phyloP scores from a whole-genome alignment of 2,329 filamentous ascomycete species.

The Aspergillus arachidicola region DNA sequence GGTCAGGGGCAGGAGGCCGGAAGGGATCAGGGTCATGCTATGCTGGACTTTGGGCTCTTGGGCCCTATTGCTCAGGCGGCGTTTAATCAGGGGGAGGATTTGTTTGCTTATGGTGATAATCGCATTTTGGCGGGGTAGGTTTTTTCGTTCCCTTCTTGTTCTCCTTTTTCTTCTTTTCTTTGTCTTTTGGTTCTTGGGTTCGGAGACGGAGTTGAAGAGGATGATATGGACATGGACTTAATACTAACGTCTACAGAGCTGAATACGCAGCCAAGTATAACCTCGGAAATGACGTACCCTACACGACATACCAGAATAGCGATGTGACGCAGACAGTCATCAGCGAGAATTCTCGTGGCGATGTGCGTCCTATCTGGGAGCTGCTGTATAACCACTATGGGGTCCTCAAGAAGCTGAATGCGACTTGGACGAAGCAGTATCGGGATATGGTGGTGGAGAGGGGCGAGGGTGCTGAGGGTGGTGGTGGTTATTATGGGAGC shows the following conservation, averaged over 20 bases:
- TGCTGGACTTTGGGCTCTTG: slow-evolving; percentile 43
- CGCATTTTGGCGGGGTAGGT: slow-evolving; percentile 41
- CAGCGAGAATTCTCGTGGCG: slow-evolving; percentile 32
- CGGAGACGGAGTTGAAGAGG: no score
- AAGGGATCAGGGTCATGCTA: slow-evolving; percentile 50
- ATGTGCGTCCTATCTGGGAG: slow-evolving; percentile 44
- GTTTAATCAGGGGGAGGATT: slow-evolving; percentile 48
- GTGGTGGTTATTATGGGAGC: slow-evolving; percentile 48
- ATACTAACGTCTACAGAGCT: slow-evolving; percentile 5
- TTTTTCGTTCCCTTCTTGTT: neutral
- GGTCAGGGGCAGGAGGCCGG: slow-evolving; percentile 48
- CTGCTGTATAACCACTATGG: slow-evolving; percentile 46
- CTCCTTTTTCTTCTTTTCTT: no score
- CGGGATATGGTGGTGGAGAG: slow-evolving; percentile 40
- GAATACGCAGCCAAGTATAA: slow-evolving; percentile 45
- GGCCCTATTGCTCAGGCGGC: slow-evolving; percentile 47
- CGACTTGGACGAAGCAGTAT: slow-evolving; percentile 41
- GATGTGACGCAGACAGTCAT: slow-evolving; percentile 42
- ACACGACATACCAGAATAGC: slow-evolving; percentile 42
- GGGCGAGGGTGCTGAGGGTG: slow-evolving; percentile 45
- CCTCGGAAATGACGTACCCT: slow-evolving; percentile 46
- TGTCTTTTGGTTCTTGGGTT: no score
- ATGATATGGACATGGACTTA: no score
- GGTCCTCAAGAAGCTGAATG: slow-evolving; percentile 40
- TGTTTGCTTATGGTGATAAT: slow-evolving; percentile 39